Conservation (phyloP, 352 stramenopile species). For the Phytophthora hibernalis region DNA sequence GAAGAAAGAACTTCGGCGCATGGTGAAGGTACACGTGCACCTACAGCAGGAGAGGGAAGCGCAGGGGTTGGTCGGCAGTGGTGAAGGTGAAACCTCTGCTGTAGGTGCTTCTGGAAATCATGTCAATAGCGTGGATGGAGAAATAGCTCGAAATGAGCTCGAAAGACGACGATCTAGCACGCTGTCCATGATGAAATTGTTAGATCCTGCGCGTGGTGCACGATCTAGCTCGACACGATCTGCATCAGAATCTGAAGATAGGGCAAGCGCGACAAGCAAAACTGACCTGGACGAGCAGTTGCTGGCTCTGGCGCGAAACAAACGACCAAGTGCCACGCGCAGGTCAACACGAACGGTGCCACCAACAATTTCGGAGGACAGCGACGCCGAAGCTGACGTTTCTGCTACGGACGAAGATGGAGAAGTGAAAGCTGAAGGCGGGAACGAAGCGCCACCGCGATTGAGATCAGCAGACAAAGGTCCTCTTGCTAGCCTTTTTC, state of each 20-base stretch:
- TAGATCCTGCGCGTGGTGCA: conserved; percentile 35
- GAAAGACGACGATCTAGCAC: conserved; percentile 48
- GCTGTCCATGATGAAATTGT: conserved; percentile 69
- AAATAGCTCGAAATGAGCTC: conserved; percentile 2
- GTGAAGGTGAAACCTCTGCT: background rate
- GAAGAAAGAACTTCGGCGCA: conserved; percentile 80
- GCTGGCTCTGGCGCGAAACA: conserved; percentile 53
- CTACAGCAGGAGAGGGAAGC: conserved; percentile 34
- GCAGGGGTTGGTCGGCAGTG: conserved; percentile 3
- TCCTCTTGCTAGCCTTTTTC: conserved; percentile 18
- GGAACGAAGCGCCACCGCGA: background rate
- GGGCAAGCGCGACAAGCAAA: conserved; percentile 21
- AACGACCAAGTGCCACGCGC: conserved; percentile 29
- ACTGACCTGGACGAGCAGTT: conserved; percentile 59
- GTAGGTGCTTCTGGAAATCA: background rate
- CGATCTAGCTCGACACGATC: conserved; percentile 29
- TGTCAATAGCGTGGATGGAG: conserved; percentile 8
- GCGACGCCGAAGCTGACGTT: conserved; percentile 23
- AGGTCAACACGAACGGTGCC: conserved; percentile 18
- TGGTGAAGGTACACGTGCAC: conserved; percentile 73
- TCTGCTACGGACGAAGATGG: conserved; percentile 19
- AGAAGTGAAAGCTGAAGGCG: background rate
- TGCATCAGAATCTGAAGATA: conserved; percentile 16
- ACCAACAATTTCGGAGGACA: conserved; percentile 29
- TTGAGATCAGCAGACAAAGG: conserved; percentile 11